Conservation (phyloP, 768 basidiomycete genomes). For the Mycena epipterygia region DNA sequence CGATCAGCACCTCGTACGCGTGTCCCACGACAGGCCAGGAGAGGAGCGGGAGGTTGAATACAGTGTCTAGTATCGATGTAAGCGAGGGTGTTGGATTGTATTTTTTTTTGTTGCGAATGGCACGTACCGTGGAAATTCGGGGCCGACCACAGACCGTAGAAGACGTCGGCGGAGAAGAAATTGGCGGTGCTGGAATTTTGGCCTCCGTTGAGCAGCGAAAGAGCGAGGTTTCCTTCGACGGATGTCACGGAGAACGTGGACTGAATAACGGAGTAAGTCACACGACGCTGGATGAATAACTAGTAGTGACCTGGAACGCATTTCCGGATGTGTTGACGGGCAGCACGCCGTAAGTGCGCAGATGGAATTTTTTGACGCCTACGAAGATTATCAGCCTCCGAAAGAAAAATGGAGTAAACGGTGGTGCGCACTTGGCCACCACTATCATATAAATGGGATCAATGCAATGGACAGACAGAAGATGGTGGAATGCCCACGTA, state of each 20-base stretch:
- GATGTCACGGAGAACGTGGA: conserved; percentile 52
- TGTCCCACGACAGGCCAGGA: conserved; percentile 52
- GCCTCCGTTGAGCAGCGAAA: conserved; percentile 47
- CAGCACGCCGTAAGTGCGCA: conserved; percentile 52
- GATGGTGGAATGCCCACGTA: conserved; percentile 27
- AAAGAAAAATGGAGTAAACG: background rate
- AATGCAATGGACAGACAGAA: background rate
- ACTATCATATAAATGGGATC: conserved; percentile 37
- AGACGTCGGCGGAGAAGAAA: conserved; percentile 48
- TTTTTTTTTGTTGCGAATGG: too few relatives aligned
- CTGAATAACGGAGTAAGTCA: conserved; percentile 24
- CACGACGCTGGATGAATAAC: background rate
- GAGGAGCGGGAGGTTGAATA: conserved; percentile 45
- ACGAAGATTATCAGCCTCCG: background rate
- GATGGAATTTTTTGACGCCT: conserved; percentile 54
- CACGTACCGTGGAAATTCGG: conserved; percentile 53
- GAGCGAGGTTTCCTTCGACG: conserved; percentile 45
- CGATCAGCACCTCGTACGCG: conserved; percentile 55
- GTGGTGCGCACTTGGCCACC: conserved; percentile 46
- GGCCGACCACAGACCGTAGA: conserved; percentile 48
- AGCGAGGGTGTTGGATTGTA: background rate
- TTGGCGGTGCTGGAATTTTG: conserved; percentile 50
- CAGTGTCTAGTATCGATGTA: conserved; percentile 40
- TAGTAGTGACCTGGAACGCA: conserved; percentile 49
- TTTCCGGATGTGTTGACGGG: conserved; percentile 43